Evolutionary conservation across 139 green algal genomes (phyloP), one percentile per base, ranked within the genome.

Genomic region (Microglena sp.): DNA sequence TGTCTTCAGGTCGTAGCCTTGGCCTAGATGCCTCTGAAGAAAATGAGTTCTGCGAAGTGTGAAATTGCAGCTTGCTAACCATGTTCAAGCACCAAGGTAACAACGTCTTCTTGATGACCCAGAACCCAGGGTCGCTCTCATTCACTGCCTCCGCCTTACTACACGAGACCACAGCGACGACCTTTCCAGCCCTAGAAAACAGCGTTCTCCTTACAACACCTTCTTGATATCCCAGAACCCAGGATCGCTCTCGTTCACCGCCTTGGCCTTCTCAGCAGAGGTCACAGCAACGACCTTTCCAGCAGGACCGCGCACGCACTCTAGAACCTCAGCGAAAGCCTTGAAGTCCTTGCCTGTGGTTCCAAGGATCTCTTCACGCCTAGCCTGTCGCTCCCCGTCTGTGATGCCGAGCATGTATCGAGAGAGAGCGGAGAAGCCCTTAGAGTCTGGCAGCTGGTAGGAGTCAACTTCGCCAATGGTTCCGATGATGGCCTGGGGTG

Each of bases 391-490:
- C 86, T 99, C 90, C 75, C 96, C 91, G 32, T 97, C 89, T 0
- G 63, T 88, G 2, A 99, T 74, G 22, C 79, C 80, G 24, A 99
- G 82, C 66, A 99, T 68, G 75, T 98, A 85, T 21, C 94, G 86
- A 82, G 92, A 81, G 54, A 97, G 70, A 33, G 86, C 81, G 0
- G 75, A 68, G 72, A 79, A 82, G 64, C 78, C 83, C 66, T 73
- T 77, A 46, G 68, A 45, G 35, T 76, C 67, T 18, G 68, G 75
- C 68, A 79, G 76, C 65, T 75, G 68, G 53, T 77, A 74, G 1
- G 79, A 61, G 69, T 97, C 92, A 11, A 97, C 67, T 69, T 97
- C 92, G 21, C 91, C 89, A 33, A 98, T 95, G 43, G 87, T 93
- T 63, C 91, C 91, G 56, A 98, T 96, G 81, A 98, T 95, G 45